These are phyloP conservation scores for Vigna hirtella DNA, from an alignment of 306 rosid species.

Conservation along the genomic window DNA sequence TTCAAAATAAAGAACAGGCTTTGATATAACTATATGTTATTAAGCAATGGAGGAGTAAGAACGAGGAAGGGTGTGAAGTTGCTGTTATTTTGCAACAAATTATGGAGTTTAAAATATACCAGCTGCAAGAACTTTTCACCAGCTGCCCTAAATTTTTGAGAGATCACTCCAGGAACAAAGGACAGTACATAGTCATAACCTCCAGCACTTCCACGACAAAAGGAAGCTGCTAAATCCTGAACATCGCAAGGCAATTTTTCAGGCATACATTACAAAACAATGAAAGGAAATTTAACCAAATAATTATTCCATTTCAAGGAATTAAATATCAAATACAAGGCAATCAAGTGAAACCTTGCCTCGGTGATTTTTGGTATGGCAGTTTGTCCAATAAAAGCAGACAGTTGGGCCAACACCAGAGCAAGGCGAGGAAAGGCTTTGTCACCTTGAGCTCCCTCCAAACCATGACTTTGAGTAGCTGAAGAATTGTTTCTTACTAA, in stretches of 20 bases:
- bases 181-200: slow-evolving; percentile 70
- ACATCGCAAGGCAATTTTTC: slow-evolving; percentile 40
- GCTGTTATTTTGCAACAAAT: slow-evolving; percentile 1
- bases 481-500: slow-evolving; percentile 64
- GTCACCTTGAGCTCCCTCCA: slow-evolving; percentile 68
- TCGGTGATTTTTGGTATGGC: slow-evolving; percentile 80
- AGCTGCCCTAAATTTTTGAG: slow-evolving; percentile 68
- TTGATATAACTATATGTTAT: not conserved
- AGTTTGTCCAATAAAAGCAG: slow-evolving; percentile 76
- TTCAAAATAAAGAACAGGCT: not conserved
- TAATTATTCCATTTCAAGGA: slow-evolving; percentile 20
- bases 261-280: slow-evolving; percentile 26
- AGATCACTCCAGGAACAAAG: slow-evolving; percentile 78
- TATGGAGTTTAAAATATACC: slow-evolving; percentile 54
- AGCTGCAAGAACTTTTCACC: slow-evolving; percentile 80
- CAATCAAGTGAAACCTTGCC: slow-evolving; percentile 60
- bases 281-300: slow-evolving; percentile 34
- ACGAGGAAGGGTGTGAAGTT: not conserved
- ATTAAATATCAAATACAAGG: slow-evolving; percentile 19
- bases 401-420: slow-evolving; percentile 84
- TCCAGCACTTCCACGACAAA: slow-evolving; percentile 67
- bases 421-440: slow-evolving; percentile 79
- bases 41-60: not conserved
- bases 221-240: slow-evolving; percentile 86
- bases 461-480: slow-evolving; percentile 57